Evolutionary conservation across 78 protist species (phyloP), one percentile per base, ranked within the genome.

Genomic region (Monocercomonoides exilis): DNA sequence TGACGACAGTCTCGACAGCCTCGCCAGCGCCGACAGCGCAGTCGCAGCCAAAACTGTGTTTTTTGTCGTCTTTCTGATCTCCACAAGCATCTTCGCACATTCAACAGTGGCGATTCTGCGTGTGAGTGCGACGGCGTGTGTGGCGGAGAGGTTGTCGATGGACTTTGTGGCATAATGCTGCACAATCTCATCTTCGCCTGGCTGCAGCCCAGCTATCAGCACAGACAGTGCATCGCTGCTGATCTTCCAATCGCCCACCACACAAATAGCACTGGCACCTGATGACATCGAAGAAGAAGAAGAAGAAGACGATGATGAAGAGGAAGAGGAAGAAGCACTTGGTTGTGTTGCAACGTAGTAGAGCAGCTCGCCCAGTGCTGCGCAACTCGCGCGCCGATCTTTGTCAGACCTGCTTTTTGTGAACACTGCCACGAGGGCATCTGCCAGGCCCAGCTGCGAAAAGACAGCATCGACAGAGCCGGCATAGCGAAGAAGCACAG

Each of bases 351-450:
- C 4, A 33, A 21, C 4, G 11, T 79, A 79, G 11, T 32, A 79
- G 11, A 79, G 82, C 6, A 79, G 82, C 82, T 79, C 82, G 36
- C 82, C 82, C 42, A 79, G 4, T 33, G 82, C 82, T 33, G 82
- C 6, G 11, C 82, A 79, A 21, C 43, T 41, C 82, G 42, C 4
- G 5, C 82, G 4, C 11, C 11, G 4, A 29, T 33, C 82, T 79
- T 6, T 79, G 4, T 54, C 70, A 11, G 70, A 54, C 21, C 21
- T 54, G 11, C 70, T 21, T 11, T 54, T 54, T 54, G 11, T 54
- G 70, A 54, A 29, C 38, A 21, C 11, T 29, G 11, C 21, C 38
- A 54, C 38, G 70, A 54, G 11, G 38, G 21, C 70, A 29, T 54
- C 70, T 11, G 38, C 70, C 70, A 54, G 38, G 11, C 21, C 21